These are phyloP conservation scores for Umbelopsis vinacea DNA, from an alignment of 192 early-diverging fungal genomes.

Conservation along the genomic window DNA sequence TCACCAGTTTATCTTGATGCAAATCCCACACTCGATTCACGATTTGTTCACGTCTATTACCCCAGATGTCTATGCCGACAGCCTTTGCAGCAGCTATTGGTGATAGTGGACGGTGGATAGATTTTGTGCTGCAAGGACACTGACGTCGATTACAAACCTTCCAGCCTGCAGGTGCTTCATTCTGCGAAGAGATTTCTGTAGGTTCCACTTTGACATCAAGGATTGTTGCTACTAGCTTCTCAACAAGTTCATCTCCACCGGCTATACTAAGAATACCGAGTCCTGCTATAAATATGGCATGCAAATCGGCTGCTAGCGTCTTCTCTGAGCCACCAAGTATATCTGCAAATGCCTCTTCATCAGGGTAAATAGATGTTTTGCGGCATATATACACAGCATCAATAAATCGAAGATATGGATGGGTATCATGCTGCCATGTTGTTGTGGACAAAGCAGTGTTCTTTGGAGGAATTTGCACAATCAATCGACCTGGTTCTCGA, in stretches of 20 bases:
- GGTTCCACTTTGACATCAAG: not conserved
- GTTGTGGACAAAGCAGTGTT: not conserved
- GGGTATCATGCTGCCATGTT: not conserved
- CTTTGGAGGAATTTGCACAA: not conserved
- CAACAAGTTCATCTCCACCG: not conserved
- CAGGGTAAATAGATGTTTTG: not conserved
- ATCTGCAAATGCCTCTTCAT: not conserved
- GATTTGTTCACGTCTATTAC: not conserved
- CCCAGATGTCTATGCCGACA: not conserved
- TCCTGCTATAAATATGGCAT: not conserved
- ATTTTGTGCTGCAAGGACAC: not conserved
- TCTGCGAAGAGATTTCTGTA: not conserved
- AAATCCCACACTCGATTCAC: not conserved
- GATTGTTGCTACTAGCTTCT: not conserved
- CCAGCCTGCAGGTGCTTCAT: not conserved
- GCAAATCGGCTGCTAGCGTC: not conserved
- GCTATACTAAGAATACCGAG: not conserved
- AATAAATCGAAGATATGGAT: not conserved
- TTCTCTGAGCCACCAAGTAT: not conserved
- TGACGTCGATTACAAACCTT: not conserved
- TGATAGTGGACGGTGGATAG: not conserved
- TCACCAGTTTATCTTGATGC: not conserved
- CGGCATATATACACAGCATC: not conserved
- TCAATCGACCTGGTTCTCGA: not conserved
- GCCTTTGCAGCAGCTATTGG: not conserved